These are phyloP conservation scores for Copromyces sp. DNA, from an alignment of 495 filamentous ascomycete genomes.

Conservation along the genomic window DNA sequence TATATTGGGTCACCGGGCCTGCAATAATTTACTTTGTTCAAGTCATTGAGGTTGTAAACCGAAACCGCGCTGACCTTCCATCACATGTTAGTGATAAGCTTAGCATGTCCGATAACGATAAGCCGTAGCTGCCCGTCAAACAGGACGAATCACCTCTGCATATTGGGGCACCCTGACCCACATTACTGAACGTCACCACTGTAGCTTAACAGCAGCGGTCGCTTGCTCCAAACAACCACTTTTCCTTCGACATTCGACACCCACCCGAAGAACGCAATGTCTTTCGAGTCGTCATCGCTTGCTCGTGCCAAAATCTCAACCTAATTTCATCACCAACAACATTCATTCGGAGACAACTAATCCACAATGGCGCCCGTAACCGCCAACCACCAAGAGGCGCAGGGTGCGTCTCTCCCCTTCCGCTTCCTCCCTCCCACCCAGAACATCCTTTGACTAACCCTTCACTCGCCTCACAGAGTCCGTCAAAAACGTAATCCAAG, in stretches of 20 bases:
- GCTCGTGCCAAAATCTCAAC: background rate
- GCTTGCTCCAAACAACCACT: background rate
- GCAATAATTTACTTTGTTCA: background rate
- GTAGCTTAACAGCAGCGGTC: background rate
- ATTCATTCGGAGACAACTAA: background rate
- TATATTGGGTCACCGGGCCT: background rate
- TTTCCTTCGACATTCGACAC: background rate
- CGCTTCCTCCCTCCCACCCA: background rate
- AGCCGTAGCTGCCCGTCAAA: background rate
- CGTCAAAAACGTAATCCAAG: constrained; percentile 68
- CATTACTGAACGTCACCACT: background rate
- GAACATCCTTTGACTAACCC: constrained; percentile 4
- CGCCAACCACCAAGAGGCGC: constrained; percentile 33
- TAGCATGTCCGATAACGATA: background rate
- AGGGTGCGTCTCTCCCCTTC: constrained; percentile 24
- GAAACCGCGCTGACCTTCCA: background rate
- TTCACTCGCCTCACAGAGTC: constrained; percentile 30
- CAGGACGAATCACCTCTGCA: background rate
- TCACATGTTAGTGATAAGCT: background rate
- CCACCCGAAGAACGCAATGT: background rate
- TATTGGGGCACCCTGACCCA: background rate
- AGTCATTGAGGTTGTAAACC: background rate
- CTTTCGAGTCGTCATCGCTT: background rate
- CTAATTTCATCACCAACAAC: background rate
- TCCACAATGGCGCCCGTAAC: constrained; percentile 38